Base-by-base conservation (phyloP, 208 protist genomes). In the Balamuthia mandrillaris region DNA sequence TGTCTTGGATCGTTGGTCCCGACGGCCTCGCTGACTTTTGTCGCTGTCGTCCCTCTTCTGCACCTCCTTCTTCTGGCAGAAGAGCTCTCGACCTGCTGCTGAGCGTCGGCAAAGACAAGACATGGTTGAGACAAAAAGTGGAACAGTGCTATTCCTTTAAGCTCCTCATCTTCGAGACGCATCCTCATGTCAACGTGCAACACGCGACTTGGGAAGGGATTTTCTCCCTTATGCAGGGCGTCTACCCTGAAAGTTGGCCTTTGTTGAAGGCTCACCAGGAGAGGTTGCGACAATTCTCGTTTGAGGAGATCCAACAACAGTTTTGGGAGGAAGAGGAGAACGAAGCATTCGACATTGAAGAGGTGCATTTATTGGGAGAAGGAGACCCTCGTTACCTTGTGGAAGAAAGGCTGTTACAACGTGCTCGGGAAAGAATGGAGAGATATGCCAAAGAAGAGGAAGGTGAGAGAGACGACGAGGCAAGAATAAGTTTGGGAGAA, bases 121-220 rank as follows among this genome's bases (percentile, higher is more conserved):
- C 65, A 24, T 75, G 65, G 65, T 7, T 75, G 4, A 37, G 35
- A 3, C 65, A 27, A 12, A 75, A 37, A 21, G 41, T 75, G 9
- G 42, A 3, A 75, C 41, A 75, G 65, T 37, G 65, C 16, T 75
- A 75, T 18, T 0, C 24, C 27, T 75, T 75, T 44, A 75, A 51
- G 65, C 65, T 75, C 41, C 52, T 37, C 41, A 37, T 75, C n/a
- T 75, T 75, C n/a, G n/a, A n/a, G n/a, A n/a, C n/a, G n/a, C n/a
- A n/a, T 31, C 65, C 65, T 16, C 41, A 75, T 37, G 65, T 75
- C n/a, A 37, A 75, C 27, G 65, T 44, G n/a, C 45, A 24, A 29
- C 65, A 49, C 14, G 65, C 65, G 27, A 75, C 65, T 3, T 75
- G 65, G 65, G 65, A 75, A 10, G 65, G 65, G 6, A 44, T 75